Conservation (phyloP, 371 early-diverging fungal genomes). For the Spraguea lophii region DNA sequence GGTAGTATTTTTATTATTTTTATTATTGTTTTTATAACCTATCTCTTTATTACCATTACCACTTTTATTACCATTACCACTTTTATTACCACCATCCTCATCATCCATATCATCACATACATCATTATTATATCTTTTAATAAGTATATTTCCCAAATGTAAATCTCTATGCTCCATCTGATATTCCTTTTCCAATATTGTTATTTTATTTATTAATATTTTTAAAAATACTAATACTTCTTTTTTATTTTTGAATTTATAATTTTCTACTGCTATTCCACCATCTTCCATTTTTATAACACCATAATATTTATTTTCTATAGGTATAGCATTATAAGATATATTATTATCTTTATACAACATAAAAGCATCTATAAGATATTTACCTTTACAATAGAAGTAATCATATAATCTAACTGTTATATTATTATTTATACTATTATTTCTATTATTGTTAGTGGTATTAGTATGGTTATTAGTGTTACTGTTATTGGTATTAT, state of each 20-base stretch:
- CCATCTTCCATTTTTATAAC: conserved; percentile 53
- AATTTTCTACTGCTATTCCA: conserved; percentile 52
- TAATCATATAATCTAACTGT: too few species aligned
- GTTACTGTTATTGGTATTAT: too few species aligned
- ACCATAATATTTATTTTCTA: too few species aligned
- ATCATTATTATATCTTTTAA: conserved; percentile 17
- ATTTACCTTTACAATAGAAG: too few species aligned
- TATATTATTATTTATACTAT: too few species aligned
- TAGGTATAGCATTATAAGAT: too few species aligned
- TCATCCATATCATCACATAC: background rate
- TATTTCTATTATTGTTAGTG: too few species aligned
- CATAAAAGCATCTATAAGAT: too few species aligned
- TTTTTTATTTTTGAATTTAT: conserved; percentile 30
- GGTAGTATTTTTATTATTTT: too few species aligned
- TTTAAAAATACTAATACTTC: conserved; percentile 49
- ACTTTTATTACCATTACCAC: background rate
- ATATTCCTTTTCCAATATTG: conserved; percentile 49
- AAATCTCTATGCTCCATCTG: conserved; percentile 62
- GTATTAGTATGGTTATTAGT: too few species aligned
- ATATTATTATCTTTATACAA: too few species aligned
- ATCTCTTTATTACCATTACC: background rate
- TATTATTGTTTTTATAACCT: too few species aligned
- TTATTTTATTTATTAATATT: conserved; percentile 49
- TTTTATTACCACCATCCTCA: background rate
- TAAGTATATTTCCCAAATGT: conserved; percentile 67